Evolutionary conservation across 2,329 filamentous ascomycete genomes (phyloP).

Genomic region (Penicillium sp.): DNA sequence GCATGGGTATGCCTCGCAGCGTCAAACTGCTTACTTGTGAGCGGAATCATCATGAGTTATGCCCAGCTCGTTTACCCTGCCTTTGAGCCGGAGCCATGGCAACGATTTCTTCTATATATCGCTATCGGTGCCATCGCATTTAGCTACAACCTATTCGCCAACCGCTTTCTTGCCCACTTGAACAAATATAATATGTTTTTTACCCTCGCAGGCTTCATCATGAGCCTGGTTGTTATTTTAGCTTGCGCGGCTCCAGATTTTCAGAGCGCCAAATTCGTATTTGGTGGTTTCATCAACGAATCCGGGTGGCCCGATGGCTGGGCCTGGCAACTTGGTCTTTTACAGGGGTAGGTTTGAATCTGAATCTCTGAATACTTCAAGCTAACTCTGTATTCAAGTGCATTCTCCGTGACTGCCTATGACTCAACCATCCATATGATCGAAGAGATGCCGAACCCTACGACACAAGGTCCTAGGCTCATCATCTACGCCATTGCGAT

Average conservation of each 20-base stretch:
- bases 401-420: conserved; percentile 60
- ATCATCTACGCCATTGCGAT: conserved; percentile 56
- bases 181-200: conserved; percentile 1
- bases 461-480: conserved; percentile 53
- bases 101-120: neutral
- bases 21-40: neutral
- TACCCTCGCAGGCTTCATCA: neutral
- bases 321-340: conserved; percentile 7
- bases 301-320: conserved; percentile 6
- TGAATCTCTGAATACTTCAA: neutral
- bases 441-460: conserved; percentile 57
- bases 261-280: neutral
- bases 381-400: conserved; percentile 21
- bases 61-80: neutral
- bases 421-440: conserved; percentile 62
- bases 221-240: neutral
- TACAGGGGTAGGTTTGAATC: neutral
- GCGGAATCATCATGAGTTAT: conserved; percentile 2
- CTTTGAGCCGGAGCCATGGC: neutral
- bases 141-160: neutral
- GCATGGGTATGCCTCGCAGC: neutral
- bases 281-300: conserved; percentile 4
- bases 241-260: neutral
- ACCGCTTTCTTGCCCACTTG: neutral
- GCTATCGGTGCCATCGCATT: neutral